Conservation (phyloP, 352 stramenopile species). For the Pythium coloratum region DNA sequence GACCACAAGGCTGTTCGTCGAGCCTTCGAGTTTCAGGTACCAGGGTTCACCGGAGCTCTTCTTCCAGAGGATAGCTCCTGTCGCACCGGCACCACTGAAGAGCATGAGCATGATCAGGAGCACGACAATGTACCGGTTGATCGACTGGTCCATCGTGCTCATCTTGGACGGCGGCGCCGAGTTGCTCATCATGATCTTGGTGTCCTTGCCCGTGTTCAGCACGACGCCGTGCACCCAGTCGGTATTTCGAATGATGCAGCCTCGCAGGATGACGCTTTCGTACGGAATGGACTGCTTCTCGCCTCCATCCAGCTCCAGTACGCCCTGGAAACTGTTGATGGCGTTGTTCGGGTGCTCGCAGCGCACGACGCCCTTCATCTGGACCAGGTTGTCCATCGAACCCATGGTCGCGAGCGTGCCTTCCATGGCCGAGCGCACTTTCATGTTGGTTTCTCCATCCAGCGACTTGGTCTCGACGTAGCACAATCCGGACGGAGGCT, state of each 20-base stretch:
- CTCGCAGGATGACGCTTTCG: slow-evolving; percentile 88
- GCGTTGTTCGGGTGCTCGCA: slow-evolving; percentile 87
- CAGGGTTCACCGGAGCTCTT: slow-evolving; percentile 39
- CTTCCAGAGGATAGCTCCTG: slow-evolving; percentile 64
- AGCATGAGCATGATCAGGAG: slow-evolving; percentile 64
- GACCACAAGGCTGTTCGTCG: slow-evolving; percentile 32
- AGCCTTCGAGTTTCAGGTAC: slow-evolving; percentile 53
- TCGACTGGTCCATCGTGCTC: slow-evolving; percentile 81
- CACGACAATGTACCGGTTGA: slow-evolving; percentile 78
- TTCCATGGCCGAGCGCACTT: slow-evolving; percentile 84
- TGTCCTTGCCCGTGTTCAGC: slow-evolving; percentile 93
- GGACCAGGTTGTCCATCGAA: slow-evolving; percentile 37
- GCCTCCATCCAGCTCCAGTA: slow-evolving; percentile 58
- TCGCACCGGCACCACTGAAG: slow-evolving; percentile 63
- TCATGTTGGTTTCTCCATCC: slow-evolving; percentile 94
- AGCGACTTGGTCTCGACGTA: slow-evolving; percentile 92
- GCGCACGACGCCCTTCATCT: slow-evolving; percentile 58
- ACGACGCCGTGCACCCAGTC: slow-evolving; percentile 91
- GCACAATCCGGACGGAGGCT: slow-evolving; percentile 69
- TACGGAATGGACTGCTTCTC: slow-evolving; percentile 70
- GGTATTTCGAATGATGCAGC: slow-evolving; percentile 92
- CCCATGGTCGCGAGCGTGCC: slow-evolving; percentile 58
- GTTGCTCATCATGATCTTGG: slow-evolving; percentile 92
- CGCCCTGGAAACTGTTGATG: slow-evolving; percentile 91
- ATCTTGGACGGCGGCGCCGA: slow-evolving; percentile 81